Base-by-base conservation (phyloP, 2,329 filamentous ascomycete species). In the Arthrobotrys musiformis region DNA sequence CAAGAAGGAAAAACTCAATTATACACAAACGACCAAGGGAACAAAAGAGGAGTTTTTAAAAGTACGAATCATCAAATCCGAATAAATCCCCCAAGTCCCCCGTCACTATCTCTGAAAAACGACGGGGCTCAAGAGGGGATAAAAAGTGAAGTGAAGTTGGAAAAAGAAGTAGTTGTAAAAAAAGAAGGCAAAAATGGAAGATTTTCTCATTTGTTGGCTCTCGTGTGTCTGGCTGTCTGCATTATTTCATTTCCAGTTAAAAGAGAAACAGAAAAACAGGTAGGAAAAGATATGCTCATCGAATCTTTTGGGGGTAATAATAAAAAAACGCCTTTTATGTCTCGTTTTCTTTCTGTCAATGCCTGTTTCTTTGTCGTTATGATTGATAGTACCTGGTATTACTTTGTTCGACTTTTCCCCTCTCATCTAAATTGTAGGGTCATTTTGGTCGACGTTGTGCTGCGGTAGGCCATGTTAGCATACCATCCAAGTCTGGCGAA, bases 361-460 rank as follows among this genome's bases (percentile, higher is more conserved):
- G 63, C 48, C 19, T 8, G 35, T 63, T 56, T 61, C 58, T 44
- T 62, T 58, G 17, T 30, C 26, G 30, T 58, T 40, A 60, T 44
- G 15, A 17, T 40, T 44, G 30, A 17, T 68, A 22, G 44, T 37
- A 40, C 24, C 22, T 52, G 17, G 7, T 58, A 19, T 63, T 28
- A 13, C 26, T 37, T 52, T 60, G 56, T 66, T 67, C n/a, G 24
- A 40, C 22, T 48, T 54, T 37, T 74, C 19, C n/a, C 8, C 11
- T 15, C 28, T 22, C 40, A 17, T 73, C 61, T 72, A 78, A 8
- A 73, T 73, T 1, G 33, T 61, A 13, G 74, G 62, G 19, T 78
- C 74, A 24, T 60, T 78, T 62, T 78, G 74, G 44, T 78, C 74
- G 37, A 78, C 74, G 17, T 78, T 78, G 24, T 78, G 74, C 68